Evolutionary conservation across 2,329 filamentous ascomycete genomes (phyloP), one percentile per base, ranked within the genome.

Genomic region (Colletotrichum magnum): DNA sequence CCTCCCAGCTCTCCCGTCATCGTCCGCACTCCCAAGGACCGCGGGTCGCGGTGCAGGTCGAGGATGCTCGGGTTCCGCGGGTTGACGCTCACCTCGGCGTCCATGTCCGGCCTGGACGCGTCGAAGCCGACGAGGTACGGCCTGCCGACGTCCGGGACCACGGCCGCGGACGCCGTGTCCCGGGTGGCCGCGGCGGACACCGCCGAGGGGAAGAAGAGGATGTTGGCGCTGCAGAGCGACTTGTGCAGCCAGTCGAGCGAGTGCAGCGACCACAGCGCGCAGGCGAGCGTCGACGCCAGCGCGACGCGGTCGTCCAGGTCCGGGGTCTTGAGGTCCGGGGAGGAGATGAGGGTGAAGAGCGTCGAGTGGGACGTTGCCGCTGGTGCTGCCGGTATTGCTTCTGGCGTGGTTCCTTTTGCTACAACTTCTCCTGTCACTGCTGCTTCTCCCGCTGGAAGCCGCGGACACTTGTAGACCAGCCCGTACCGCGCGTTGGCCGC

Each of bases 161-260:
- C 73, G n/a, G 39, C 78, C 75, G 10, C 72, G 71, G 64, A 81
- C 82, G 66, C 83, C 77, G 54, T 84, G 62, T 68, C 75, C 77
- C 79, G 78, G 9, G 24, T 71, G 53, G 32, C 66, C 66, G 32
- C 73, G 70, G 39, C 77, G 77, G 73, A 87, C 72, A 79, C 75
- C 24, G 78, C 77, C 0, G 81, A 82, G 6, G 80, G 83, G 75
- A 86, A 87, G 75, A 89, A 87, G 12, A 89, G 74, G 36, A 89
- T 80, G 73, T 87, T 88, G 63, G 85, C 79, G 66, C 82, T 84
- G 13, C 86, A 83, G 5, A 89, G 79, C n/a, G 86, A 86, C 72
- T 89, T 89, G 79, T 89, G 86, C 48, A 88, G 80, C 85, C 85
- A 87, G 74, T 86, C 85, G 45, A 87, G 81, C 1, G 84, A 84